Base-by-base conservation (phyloP, 768 basidiomycete genomes). In the Amylocystis lapponica region DNA sequence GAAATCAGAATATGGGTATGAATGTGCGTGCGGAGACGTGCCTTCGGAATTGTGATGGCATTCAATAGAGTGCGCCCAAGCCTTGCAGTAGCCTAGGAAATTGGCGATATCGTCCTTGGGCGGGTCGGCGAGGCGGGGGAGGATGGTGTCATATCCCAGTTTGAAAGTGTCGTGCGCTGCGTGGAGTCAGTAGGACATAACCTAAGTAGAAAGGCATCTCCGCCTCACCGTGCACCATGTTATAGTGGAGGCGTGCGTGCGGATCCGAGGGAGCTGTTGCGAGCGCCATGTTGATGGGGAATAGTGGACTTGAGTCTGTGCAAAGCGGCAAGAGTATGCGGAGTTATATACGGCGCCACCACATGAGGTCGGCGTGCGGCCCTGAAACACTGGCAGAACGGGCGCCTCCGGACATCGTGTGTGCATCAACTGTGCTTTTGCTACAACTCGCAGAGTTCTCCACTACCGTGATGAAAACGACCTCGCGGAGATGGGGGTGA, bases 81-180 rank as follows among this genome's bases (percentile, higher is more conserved):
- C 64, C 40, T 62, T 55, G 43, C 65, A 65, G 36, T 70, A 68
- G 1, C 67, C 66, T 8, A 71, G 50, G 43, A 70, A 70, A 50
- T 70, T 70, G 25, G 47, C 37, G 17, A 69, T 55, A 44, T 68
- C 68, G 38, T 64, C 50, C 11, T 43, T 45, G 0, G 68, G 68
- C 1, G 65, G 66, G 14, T 62, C 47, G 19, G 62, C 64, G 16
- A 70, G 64, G 41, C 55, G 57, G 3, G 55, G 49, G 19, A 66
- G 22, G 37, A 71, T 68, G 32, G 32, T 63, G 27, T 65, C 58
- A 48, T 62, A 70, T n/a, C 32, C 32, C 14, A 5, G 5, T 19
- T 33, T 33, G 32, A 33, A 33, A 7, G 32, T 33, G 14, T 33
- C 14, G 32, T 33, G 32, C 14, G 32, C 32, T 33, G 14, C 32